Evolutionary conservation across 2,329 filamentous ascomycete genomes (phyloP).

Genomic region (Penicillium sp.): DNA sequence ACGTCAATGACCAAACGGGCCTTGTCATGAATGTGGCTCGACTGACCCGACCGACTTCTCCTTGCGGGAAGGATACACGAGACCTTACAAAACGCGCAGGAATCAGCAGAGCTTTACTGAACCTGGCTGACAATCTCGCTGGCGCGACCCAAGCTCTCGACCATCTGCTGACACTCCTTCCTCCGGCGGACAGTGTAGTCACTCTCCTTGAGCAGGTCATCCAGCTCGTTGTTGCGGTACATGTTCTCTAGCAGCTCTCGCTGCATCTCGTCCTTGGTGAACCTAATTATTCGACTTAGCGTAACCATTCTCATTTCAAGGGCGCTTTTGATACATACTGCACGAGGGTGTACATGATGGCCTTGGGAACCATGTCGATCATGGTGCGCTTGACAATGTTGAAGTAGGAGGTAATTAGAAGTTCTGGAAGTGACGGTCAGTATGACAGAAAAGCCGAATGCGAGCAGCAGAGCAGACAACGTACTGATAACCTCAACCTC

Average conservation of each 20-base stretch:
- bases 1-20: too few species aligned
- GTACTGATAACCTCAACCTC: slow-evolving; percentile 97
- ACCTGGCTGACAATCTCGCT: slow-evolving; percentile 91
- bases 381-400: slow-evolving; percentile 97
- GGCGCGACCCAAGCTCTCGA: slow-evolving; percentile 81
- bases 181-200: slow-evolving; percentile 91
- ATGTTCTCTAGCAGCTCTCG: slow-evolving; percentile 93
- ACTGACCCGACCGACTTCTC: neutral
- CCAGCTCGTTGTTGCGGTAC: slow-evolving; percentile 85
- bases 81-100: neutral
- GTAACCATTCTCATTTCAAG: neutral
- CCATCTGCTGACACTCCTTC: slow-evolving; percentile 99
- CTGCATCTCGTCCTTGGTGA: slow-evolving; percentile 98
- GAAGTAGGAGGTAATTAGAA: slow-evolving; percentile 93
- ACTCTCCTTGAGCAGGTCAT: slow-evolving; percentile 93
- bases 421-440: slow-evolving; percentile 52
- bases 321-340: slow-evolving; percentile 58
- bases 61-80: neutral
- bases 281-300: slow-evolving; percentile 46
- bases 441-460: neutral
- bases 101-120: slow-evolving; percentile 37
- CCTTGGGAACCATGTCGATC: slow-evolving; percentile 99
- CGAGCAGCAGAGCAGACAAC: slow-evolving; percentile 34
- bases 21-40: too few species aligned
- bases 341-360: slow-evolving; percentile 95